Percentiles rank a stretch among this genome's conserved stretches.
phyloP scores from a whole-genome alignment of 768 basidiomycete genomes.

The Mycena sanguinolenta region DNA sequence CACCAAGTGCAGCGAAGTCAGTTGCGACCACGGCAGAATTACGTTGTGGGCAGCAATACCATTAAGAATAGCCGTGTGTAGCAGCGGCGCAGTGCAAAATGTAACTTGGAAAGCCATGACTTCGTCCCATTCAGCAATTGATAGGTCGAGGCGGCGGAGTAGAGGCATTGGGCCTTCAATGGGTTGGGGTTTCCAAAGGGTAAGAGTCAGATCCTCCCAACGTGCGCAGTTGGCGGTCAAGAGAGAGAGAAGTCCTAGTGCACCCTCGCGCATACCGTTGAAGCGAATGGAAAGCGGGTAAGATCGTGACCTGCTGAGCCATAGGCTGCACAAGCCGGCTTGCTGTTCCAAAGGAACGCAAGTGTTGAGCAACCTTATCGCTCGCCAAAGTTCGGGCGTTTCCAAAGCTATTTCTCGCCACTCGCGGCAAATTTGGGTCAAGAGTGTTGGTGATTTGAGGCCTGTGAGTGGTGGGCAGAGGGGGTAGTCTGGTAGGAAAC shows the following conservation, averaged over 20 bases:
- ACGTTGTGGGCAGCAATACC: not conserved
- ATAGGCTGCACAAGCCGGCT: not conserved
- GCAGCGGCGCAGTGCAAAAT: not conserved
- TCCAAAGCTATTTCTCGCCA: not conserved
- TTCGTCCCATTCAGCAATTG: too few species aligned
- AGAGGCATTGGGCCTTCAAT: not conserved
- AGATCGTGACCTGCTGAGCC: not conserved
- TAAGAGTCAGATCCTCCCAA: not conserved
- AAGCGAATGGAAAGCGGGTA: not conserved
- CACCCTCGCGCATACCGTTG: not conserved
- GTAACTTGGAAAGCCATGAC: not conserved
- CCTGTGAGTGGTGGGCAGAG: not conserved
- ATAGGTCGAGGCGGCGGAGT: not conserved
- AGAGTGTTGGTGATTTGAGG: not conserved
- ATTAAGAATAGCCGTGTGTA: not conserved
- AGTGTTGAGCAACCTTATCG: not conserved
- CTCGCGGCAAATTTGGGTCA: conserved; percentile 1
- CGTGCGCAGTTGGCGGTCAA: not conserved
- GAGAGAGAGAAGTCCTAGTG: too few species aligned
- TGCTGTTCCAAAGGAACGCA: not conserved
- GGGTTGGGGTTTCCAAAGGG: not conserved
- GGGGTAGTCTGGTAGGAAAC: not conserved
- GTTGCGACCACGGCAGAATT: not conserved
- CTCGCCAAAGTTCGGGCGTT: not conserved
- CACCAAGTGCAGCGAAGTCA: not conserved